phyloP scores from a whole-genome alignment of 192 early-diverging fungal species.

The Geranomyces variabilis region DNA sequence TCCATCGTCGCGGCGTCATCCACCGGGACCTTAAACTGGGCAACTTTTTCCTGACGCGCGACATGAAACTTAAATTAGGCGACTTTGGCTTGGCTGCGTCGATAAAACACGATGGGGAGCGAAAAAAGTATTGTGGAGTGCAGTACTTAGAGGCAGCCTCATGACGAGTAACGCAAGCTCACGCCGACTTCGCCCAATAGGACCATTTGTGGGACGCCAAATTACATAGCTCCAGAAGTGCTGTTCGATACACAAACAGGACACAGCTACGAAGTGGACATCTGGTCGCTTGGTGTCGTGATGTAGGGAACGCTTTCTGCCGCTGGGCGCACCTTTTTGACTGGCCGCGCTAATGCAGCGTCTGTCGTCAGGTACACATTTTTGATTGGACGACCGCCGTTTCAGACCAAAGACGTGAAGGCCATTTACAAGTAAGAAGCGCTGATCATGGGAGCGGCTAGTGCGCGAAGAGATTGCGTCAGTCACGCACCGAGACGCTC shows the following conservation, averaged over 20 bases:
- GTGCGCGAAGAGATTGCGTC: too few relatives aligned
- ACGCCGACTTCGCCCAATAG: slow-evolving; percentile 37
- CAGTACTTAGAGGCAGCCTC: too few relatives aligned
- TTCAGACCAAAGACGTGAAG: slow-evolving; percentile 78
- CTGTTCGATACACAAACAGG: slow-evolving; percentile 76
- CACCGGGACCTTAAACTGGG: slow-evolving; percentile 96
- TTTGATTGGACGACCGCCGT: slow-evolving; percentile 87
- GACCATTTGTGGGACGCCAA: slow-evolving; percentile 95
- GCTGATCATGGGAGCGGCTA: too few relatives aligned
- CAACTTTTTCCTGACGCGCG: slow-evolving; percentile 82
- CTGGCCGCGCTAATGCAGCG: background rate
- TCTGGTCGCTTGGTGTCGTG: slow-evolving; percentile 91
- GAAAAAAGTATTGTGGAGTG: slow-evolving; percentile 74
- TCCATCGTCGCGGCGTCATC: slow-evolving; percentile 80
- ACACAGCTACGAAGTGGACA: slow-evolving; percentile 92
- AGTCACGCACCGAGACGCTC: background rate
- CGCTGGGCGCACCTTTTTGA: background rate
- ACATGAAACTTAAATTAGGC: slow-evolving; percentile 87
- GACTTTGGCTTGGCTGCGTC: slow-evolving; percentile 95
- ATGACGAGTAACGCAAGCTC: background rate
- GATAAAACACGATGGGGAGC: slow-evolving; percentile 74
- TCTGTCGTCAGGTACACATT: slow-evolving; percentile 71
- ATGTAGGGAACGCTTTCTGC: slow-evolving; percentile 56
- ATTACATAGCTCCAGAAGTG: slow-evolving; percentile 97
- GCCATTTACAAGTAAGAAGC: slow-evolving; percentile 72